Evolutionary conservation across 169 alveolate species (phyloP), one percentile per base, ranked within the genome.

Genomic region (Theileria orientalis): DNA sequence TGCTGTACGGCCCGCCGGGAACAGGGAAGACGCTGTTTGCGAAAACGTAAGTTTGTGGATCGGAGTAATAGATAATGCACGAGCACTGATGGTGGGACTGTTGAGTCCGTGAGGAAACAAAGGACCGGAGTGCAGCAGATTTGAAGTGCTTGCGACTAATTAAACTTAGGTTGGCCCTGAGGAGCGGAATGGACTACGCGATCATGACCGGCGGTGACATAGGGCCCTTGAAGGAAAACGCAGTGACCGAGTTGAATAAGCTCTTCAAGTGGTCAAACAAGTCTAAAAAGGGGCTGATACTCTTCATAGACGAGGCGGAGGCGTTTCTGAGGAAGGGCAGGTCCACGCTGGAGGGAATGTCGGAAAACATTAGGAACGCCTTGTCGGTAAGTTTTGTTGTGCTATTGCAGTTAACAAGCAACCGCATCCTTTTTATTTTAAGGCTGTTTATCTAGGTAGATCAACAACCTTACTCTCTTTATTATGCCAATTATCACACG

Each of bases 21-120:
- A n/a, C n/a, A n/a, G n/a, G n/a, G n/a, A n/a, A n/a, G 87, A 94
- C 99, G 14, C 97, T 86, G 84, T 80, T 98, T 52, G 99, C 99
- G 2, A 96, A 97, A 85, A 99, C 99, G 27, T 97, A 99, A 70
- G 99, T 99, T 6, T 96, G 98, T n/a, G 99, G 97, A 90, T 96
- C 98, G n/a, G n/a, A n/a, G n/a, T n/a, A n/a, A n/a, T n/a, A n/a
- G n/a, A n/a, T n/a, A n/a, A n/a, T n/a, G n/a, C n/a, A n/a, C n/a
- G n/a, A n/a, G n/a, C n/a, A n/a, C n/a, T n/a, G n/a, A n/a, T n/a
- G n/a, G n/a, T n/a, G n/a, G n/a, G n/a, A n/a, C n/a, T n/a, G n/a
- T n/a, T n/a, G n/a, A n/a, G n/a, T n/a, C n/a, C n/a, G n/a, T n/a
- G n/a, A n/a, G n/a, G n/a, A n/a, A n/a, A n/a, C n/a, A n/a, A n/a